These are phyloP conservation scores for Trametes hirsuta DNA, from an alignment of 1,284 basidiomycete genomes.

Conservation along the genomic window DNA sequence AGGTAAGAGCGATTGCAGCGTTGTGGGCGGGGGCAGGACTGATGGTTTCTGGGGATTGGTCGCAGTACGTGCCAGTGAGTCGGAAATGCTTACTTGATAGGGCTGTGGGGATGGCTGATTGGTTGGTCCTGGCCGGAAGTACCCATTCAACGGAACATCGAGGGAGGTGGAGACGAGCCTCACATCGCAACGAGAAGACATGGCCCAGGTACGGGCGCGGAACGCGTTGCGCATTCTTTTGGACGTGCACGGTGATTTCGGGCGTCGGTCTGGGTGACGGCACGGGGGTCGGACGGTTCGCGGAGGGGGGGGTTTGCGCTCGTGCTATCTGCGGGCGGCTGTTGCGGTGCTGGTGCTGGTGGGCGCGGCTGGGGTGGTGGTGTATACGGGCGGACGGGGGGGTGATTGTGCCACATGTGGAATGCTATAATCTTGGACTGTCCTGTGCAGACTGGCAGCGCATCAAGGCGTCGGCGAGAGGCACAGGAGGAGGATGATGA, in stretches of 20 bases:
- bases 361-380: too few species aligned
- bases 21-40: slow-evolving; percentile 16
- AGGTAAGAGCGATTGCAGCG: slow-evolving; percentile 42
- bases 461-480: background rate
- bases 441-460: slow-evolving; percentile 14
- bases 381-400: too few species aligned
- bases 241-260: slow-evolving; percentile 84
- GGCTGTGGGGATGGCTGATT: slow-evolving; percentile 28
- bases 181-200: slow-evolving; percentile 76
- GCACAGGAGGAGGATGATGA: background rate
- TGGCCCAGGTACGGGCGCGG: slow-evolving; percentile 85
- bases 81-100: slow-evolving; percentile 31
- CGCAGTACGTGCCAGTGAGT: slow-evolving; percentile 72
- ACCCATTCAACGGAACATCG: slow-evolving; percentile 74
- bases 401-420: background rate
- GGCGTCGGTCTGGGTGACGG: slow-evolving; percentile 29
- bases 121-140: slow-evolving; percentile 46
- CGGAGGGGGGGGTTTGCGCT: background rate
- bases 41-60: slow-evolving; percentile 24
- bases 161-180: slow-evolving; percentile 69
- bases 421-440: slow-evolving; percentile 17
- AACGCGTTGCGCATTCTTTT: slow-evolving; percentile 92
- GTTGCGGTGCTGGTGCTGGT: background rate
- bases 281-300: background rate
- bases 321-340: background rate